Conservation (phyloP, 2,329 filamentous ascomycete genomes). For the Thelonectria olida region DNA sequence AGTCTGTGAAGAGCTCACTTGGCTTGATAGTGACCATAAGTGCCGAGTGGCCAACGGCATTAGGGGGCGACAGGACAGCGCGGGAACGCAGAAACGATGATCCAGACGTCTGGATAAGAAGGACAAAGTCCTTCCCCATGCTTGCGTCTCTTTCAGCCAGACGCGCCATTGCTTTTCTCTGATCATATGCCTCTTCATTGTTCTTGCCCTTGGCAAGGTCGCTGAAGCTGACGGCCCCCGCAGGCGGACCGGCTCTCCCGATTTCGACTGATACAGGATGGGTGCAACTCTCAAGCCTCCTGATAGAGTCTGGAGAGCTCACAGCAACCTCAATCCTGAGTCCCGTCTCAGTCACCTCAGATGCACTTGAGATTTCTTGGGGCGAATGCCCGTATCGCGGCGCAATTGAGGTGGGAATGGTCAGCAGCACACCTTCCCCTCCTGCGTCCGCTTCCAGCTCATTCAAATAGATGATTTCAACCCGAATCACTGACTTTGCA, state of each 20-base stretch:
- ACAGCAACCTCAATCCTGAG: neutral
- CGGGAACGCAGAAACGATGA: no score
- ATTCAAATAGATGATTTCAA: neutral
- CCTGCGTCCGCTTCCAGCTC: no score
- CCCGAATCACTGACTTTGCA: neutral
- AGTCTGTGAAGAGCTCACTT: neutral
- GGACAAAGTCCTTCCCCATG: no score
- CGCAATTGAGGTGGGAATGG: neutral
- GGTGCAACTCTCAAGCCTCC: neutral
- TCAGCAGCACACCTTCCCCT: neutral
- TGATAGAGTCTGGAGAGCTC: neutral
- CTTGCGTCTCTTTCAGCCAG: no score
- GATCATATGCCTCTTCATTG: no score
- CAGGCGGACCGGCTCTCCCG: no score
- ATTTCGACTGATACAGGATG: neutral
- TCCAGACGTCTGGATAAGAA: no score
- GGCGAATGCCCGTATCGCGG: neutral
- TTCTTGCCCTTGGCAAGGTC: no score
- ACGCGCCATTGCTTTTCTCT: no score
- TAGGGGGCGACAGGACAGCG: neutral
- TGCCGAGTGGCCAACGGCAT: neutral
- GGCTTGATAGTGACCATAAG: neutral
- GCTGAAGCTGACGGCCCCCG: no score
- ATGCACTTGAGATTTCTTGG: neutral
- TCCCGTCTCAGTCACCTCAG: neutral